Evolutionary conservation across 345 rosid species (phyloP).

Genomic region (Citrus cavaleriei): DNA sequence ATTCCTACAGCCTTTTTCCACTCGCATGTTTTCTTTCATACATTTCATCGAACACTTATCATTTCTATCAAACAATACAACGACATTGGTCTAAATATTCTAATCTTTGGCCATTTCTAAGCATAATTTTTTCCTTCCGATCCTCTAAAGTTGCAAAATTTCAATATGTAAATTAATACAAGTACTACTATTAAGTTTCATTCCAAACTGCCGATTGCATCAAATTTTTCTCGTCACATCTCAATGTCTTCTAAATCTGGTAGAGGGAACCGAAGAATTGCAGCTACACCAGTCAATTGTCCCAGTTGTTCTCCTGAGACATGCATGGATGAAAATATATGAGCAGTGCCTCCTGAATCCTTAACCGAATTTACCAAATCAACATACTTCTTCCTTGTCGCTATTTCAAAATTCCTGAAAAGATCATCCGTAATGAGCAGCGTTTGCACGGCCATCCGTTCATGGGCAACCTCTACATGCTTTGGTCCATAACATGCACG

Average conservation of each 20-base stretch:
- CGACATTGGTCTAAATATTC: too few species aligned
- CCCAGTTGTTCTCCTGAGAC: conserved; percentile 87
- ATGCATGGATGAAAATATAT: conserved; percentile 71
- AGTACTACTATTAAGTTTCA: too few species aligned
- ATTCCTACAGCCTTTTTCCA: too few species aligned
- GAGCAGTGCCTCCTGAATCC: too few species aligned
- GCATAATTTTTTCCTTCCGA: too few species aligned
- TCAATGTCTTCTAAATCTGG: conserved; percentile 96
- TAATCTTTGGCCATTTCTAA: too few species aligned
- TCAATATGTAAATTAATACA: too few species aligned
- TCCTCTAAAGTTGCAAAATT: too few species aligned
- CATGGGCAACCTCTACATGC: conserved; percentile 97
- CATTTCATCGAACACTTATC: too few species aligned
- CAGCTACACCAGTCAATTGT: conserved; percentile 87
- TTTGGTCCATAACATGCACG: conserved; percentile 88
- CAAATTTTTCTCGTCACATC: conserved; percentile 42
- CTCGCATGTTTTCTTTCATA: too few species aligned
- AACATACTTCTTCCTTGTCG: conserved; percentile 58
- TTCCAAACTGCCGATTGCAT: too few species aligned
- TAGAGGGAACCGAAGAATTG: conserved; percentile 87
- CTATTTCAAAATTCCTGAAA: conserved; percentile 78
- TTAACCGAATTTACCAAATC: background rate
- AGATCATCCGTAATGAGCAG: conserved; percentile 88
- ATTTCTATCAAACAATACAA: too few species aligned
- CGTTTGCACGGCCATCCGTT: conserved; percentile 86